phyloP scores from a whole-genome alignment of 768 basidiomycete genomes.

The Lentinula detonsa region DNA sequence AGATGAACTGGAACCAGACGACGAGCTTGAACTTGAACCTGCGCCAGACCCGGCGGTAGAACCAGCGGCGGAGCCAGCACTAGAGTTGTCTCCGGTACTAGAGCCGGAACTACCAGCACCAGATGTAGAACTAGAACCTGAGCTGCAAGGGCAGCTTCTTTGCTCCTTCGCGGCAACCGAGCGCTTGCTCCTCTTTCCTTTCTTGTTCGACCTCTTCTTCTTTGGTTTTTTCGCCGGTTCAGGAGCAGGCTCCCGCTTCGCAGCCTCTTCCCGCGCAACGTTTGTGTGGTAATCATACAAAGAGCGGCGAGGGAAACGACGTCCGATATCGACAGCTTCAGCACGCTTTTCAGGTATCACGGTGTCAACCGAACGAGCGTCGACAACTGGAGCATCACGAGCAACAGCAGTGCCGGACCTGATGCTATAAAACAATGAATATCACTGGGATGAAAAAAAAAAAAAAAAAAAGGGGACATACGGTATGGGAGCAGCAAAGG shows the following conservation, averaged over 20 bases:
- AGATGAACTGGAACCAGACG: neutral
- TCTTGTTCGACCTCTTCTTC: neutral
- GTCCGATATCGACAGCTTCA: neutral
- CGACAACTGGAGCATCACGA: neutral
- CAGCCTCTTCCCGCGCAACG: neutral
- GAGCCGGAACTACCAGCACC: neutral
- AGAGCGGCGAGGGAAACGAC: neutral
- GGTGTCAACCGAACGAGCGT: neutral
- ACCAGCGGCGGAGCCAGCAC: neutral
- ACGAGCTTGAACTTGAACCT: neutral
- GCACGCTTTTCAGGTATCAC: neutral
- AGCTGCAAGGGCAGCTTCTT: neutral
- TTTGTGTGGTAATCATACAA: neutral
- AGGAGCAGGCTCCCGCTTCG: neutral
- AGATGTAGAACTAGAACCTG: neutral
- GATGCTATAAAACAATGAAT: neutral
- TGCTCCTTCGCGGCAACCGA: neutral
- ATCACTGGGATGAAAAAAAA: neutral
- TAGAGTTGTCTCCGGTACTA: neutral
- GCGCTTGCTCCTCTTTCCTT: neutral
- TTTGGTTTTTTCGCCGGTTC: neutral
- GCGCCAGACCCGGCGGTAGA: neutral
- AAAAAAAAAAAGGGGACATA: neutral
- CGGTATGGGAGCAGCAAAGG: constrained; percentile 2
- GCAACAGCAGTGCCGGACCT: neutral